Percentiles rank a stretch among this genome's conserved stretches.
phyloP scores from a whole-genome alignment of 495 filamentous ascomycete genomes.

The Parathielavia hyrcaniae region DNA sequence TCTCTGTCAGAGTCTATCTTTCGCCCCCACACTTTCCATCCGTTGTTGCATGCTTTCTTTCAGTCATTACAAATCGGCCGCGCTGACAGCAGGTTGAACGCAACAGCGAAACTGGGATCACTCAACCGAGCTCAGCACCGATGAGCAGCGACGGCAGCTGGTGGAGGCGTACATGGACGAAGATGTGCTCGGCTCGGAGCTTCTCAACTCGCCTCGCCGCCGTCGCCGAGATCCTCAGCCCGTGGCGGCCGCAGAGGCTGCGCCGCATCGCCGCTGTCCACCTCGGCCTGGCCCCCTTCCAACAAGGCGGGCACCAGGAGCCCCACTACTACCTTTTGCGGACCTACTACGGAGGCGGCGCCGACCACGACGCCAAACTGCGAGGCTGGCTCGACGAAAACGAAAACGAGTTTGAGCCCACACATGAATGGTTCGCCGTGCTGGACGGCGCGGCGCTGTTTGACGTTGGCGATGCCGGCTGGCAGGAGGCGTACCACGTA shows the following conservation, averaged over 20 bases:
- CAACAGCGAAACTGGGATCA: slow-evolving; percentile 2
- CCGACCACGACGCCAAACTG: neutral
- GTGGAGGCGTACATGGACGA: neutral
- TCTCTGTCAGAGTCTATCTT: too few species aligned
- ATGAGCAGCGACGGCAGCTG: neutral
- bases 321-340: neutral
- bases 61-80: too few species aligned
- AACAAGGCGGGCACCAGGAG: neutral
- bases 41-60: too few species aligned
- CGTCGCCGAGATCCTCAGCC: neutral
- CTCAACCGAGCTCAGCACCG: neutral
- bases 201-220: neutral
- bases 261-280: neutral
- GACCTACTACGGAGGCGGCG: neutral
- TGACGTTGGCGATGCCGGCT: neutral
- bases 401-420: neutral
- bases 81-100: too few species aligned
- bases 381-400: neutral
- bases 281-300: neutral
- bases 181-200: neutral
- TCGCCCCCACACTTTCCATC: too few species aligned
- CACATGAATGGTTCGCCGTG: neutral
- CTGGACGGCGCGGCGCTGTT: neutral
- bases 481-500: neutral
- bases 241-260: slow-evolving; percentile 3